A percentile compares a stretch with the other conserved stretches of the same genome.
Conservation (phyloP, 345 rosid genomes). For the Raphanus raphanistrum region DNA sequence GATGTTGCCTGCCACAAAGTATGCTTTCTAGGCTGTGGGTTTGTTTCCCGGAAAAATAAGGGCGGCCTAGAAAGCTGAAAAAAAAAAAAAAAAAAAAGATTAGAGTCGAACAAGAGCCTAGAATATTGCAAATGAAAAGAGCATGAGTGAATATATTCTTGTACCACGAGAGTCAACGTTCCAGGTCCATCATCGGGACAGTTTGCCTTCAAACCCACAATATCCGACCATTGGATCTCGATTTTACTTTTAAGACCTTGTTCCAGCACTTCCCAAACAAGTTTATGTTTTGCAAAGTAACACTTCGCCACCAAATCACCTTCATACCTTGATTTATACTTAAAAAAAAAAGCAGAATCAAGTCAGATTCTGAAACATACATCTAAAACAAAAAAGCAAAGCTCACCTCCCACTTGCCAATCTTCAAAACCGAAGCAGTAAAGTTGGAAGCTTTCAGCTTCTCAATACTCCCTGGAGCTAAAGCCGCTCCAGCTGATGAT, state of each 20-base stretch:
- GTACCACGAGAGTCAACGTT: conserved; percentile 85
- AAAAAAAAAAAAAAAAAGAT: conserved; percentile 8
- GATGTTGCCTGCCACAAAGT: conserved; percentile 99
- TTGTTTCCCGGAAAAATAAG: conserved; percentile 93
- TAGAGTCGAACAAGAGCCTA: conserved; percentile 13
- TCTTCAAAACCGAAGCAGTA: conserved; percentile 76
- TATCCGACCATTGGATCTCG: conserved; percentile 99
- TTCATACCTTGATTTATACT: conserved; percentile 95
- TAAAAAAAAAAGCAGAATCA: conserved; percentile 14
- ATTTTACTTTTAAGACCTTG: conserved; percentile 97
- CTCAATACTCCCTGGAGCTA: conserved; percentile 45
- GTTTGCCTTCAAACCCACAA: conserved; percentile 81
- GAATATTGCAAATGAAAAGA: neutral
- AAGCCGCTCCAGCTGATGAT: conserved; percentile 17
- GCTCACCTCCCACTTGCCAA: conserved; percentile 93
- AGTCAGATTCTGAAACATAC: conserved; percentile 14
- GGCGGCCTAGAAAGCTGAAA: conserved; percentile 93
- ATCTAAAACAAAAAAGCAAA: neutral
- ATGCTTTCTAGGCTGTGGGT: conserved; percentile 97
- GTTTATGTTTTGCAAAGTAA: conserved; percentile 97
- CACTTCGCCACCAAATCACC: conserved; percentile 99
- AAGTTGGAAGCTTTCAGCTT: conserved; percentile 97
- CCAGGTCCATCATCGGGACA: conserved; percentile 87
- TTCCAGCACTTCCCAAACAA: conserved; percentile 99
- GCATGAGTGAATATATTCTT: conserved; percentile 1